These are phyloP conservation scores for Neocatenulostroma microsporum DNA, from an alignment of 2,329 filamentous ascomycete species.

Conservation along the genomic window DNA sequence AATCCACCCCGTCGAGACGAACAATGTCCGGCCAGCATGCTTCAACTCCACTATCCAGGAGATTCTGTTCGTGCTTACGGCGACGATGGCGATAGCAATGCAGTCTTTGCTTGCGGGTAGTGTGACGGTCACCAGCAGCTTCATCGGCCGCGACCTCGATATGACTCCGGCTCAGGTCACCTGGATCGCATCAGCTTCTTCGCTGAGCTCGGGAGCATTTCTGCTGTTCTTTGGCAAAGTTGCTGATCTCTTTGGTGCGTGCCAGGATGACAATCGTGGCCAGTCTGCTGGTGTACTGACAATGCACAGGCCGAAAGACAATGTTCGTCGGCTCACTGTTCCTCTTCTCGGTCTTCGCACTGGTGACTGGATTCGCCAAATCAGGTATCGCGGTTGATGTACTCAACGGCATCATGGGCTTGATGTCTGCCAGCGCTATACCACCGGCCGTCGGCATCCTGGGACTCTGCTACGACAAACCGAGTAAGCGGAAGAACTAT, in stretches of 20 bases:
- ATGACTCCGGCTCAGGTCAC: slow-evolving; percentile 61
- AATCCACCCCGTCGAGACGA: slow-evolving; percentile 15
- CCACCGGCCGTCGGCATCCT: slow-evolving; percentile 58
- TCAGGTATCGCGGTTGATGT: slow-evolving; percentile 54
- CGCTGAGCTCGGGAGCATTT: slow-evolving; percentile 56
- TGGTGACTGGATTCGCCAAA: slow-evolving; percentile 54
- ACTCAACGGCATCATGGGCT: slow-evolving; percentile 55
- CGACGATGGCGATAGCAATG: slow-evolving; percentile 60
- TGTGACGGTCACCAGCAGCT: slow-evolving; percentile 55
- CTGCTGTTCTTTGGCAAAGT: slow-evolving; percentile 59
- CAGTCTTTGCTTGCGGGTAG: slow-evolving; percentile 53
- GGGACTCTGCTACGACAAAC: slow-evolving; percentile 55
- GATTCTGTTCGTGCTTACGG: slow-evolving; percentile 56
- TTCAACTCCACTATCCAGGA: slow-evolving; percentile 58
- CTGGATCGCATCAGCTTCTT: slow-evolving; percentile 58
- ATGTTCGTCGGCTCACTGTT: slow-evolving; percentile 55
- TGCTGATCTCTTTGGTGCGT: slow-evolving; percentile 53
- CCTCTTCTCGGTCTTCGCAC: slow-evolving; percentile 49
- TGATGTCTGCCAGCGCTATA: slow-evolving; percentile 57
- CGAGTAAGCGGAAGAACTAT: slow-evolving; percentile 53
- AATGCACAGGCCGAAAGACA: slow-evolving; percentile 41
- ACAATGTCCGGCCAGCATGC: slow-evolving; percentile 44
- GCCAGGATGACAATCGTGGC: too few relatives aligned
- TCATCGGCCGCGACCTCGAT: slow-evolving; percentile 50
- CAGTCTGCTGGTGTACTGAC: slow-evolving; percentile 6